These are phyloP conservation scores for Bacterosira constricta DNA, from an alignment of 108 stramenopile species.

Conservation along the genomic window DNA sequence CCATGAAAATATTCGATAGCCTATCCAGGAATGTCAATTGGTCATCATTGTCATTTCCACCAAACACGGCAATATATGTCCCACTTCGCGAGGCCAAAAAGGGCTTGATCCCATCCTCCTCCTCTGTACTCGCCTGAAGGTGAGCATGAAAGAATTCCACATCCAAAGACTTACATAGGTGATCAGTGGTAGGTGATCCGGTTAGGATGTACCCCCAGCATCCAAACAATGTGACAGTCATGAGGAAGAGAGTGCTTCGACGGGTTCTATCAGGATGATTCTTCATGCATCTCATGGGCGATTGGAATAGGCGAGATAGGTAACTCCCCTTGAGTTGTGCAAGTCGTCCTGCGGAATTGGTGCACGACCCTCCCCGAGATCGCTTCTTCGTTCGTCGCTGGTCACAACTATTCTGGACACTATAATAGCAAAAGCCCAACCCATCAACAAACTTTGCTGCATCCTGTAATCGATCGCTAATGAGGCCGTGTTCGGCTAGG, in stretches of 20 bases:
- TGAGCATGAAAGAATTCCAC: conserved; percentile 9
- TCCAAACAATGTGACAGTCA: neutral
- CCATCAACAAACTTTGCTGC: neutral
- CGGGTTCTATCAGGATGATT: neutral
- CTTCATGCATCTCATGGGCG: neutral
- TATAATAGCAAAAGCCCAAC: neutral
- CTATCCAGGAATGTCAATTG: neutral
- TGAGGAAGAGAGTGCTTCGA: neutral
- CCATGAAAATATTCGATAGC: neutral
- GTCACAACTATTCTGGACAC: too few species aligned
- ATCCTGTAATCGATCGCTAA: neutral
- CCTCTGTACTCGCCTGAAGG: neutral
- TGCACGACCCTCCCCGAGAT: neutral
- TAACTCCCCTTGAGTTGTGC: neutral
- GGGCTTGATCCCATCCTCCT: neutral
- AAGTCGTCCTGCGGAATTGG: neutral
- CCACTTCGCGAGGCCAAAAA: conserved; percentile 1
- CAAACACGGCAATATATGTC: conserved; percentile 4
- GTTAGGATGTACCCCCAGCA: neutral
- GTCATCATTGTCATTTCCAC: neutral
- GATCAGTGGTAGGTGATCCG: neutral
- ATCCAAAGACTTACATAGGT: neutral
- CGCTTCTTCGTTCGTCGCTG: neutral
- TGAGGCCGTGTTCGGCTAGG: conserved; percentile 1
- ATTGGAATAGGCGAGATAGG: neutral